Conservation (phyloP, 441 rosid species). For the Brassica balearica region DNA sequence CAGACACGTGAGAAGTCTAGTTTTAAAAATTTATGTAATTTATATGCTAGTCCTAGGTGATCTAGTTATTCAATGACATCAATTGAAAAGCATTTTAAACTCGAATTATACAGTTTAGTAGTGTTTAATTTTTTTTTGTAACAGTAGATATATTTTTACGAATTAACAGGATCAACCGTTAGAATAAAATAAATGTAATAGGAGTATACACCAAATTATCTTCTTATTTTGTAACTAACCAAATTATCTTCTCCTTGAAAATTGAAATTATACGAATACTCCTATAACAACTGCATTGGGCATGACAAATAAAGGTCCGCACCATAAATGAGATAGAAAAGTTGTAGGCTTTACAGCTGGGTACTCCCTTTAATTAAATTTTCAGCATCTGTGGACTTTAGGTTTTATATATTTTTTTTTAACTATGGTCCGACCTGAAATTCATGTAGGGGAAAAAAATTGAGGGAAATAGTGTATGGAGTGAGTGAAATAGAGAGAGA, state of each 20-base stretch:
- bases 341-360: slow-evolving; percentile 48
- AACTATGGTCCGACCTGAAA: slow-evolving; percentile 37
- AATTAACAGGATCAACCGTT: background rate
- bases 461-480: no score
- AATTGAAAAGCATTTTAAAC: background rate
- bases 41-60: background rate
- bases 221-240: background rate
- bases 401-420: slow-evolving; percentile 31
- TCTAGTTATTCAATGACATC: background rate
- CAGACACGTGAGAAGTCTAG: background rate
- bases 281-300: slow-evolving; percentile 40
- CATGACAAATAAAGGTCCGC: slow-evolving; percentile 43
- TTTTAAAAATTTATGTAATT: background rate
- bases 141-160: background rate
- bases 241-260: slow-evolving; percentile 35
- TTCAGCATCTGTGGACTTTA: slow-evolving; percentile 40
- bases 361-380: slow-evolving; percentile 39
- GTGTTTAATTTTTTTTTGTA: no score
- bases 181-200: background rate
- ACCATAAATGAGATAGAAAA: slow-evolving; percentile 46
- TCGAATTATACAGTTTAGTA: background rate
- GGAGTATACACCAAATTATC: background rate
- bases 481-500: no score
- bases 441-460: no score
- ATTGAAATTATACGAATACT: slow-evolving; percentile 28